Evolutionary conservation across 371 early-diverging fungal species (phyloP).

Genomic region (Lichtheimia corymbifera): DNA sequence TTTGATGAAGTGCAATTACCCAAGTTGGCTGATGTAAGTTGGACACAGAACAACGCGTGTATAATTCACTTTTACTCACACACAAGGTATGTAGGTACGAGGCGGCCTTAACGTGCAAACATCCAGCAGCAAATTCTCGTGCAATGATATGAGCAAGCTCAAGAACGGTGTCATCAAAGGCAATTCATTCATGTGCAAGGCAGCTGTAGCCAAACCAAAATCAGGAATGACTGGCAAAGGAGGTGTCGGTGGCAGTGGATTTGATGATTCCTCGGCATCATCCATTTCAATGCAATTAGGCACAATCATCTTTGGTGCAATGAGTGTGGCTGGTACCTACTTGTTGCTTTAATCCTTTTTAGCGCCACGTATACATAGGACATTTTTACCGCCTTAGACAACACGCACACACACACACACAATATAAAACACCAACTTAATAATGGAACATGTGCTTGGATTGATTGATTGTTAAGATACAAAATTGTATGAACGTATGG

Average conservation of each 20-base stretch:
- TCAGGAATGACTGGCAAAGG: slow-evolving; percentile 20
- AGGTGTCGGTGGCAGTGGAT: slow-evolving; percentile 2
- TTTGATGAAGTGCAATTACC: slow-evolving; percentile 47
- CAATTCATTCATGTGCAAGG: slow-evolving; percentile 39
- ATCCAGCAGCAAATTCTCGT: slow-evolving; percentile 33
- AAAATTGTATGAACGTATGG: too few species aligned
- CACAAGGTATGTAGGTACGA: slow-evolving; percentile 21
- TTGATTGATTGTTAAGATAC: too few species aligned
- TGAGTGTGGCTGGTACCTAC: not conserved
- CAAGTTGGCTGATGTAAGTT: slow-evolving; percentile 32
- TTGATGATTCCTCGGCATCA: not conserved
- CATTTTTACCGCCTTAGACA: too few species aligned
- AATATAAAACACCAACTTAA: too few species aligned
- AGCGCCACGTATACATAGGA: too few species aligned
- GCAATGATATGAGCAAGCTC: slow-evolving; percentile 34
- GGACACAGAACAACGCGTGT: too few species aligned
- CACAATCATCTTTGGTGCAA: not conserved
- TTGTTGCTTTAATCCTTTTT: not conserved
- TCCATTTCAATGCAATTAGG: not conserved
- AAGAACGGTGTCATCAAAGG: slow-evolving; percentile 45
- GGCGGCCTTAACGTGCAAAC: slow-evolving; percentile 49
- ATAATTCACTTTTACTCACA: not conserved
- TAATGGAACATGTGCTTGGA: too few species aligned
- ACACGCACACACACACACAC: too few species aligned
- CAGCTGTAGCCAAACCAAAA: slow-evolving; percentile 34